phyloP scores from a whole-genome alignment of 148 eudicot species.

The Arbutus unedo region DNA sequence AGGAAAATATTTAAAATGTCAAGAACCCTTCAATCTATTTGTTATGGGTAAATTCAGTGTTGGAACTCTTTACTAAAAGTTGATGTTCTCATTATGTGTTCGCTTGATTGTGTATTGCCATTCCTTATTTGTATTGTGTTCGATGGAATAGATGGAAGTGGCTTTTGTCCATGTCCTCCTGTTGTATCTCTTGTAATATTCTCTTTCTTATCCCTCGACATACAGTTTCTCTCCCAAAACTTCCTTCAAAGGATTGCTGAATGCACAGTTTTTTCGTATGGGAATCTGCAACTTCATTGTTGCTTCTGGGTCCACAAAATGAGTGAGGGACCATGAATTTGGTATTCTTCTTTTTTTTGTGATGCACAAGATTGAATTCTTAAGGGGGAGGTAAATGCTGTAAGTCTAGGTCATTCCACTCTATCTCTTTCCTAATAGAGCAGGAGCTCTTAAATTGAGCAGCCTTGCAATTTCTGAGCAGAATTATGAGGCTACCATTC shows the following conservation, averaged over 20 bases:
- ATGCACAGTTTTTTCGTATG: neutral
- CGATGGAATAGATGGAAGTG: neutral
- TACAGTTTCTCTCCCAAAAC: neutral
- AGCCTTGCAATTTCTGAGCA: neutral
- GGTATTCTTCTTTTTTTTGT: neutral
- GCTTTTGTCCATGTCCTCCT: neutral
- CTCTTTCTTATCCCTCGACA: neutral
- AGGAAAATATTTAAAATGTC: too few species aligned
- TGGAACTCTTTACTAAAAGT: neutral
- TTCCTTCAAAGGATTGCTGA: neutral
- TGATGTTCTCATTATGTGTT: neutral
- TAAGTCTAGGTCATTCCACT: neutral
- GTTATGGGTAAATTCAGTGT: too few species aligned
- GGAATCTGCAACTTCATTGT: neutral
- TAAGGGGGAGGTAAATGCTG: neutral
- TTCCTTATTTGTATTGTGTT: neutral
- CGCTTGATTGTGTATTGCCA: neutral
- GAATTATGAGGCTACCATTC: neutral
- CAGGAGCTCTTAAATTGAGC: neutral
- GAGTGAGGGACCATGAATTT: neutral
- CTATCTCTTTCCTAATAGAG: slow-evolving; percentile 3
- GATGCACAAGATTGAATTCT: neutral
- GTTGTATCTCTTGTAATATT: neutral
- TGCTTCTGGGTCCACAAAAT: neutral
- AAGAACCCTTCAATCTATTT: too few species aligned